A percentile compares a stretch with the other conserved stretches of the same genome.
These are phyloP conservation scores for Nectriaceae sp. DNA, from an alignment of 2,329 filamentous ascomycete species.

Conservation along the genomic window DNA sequence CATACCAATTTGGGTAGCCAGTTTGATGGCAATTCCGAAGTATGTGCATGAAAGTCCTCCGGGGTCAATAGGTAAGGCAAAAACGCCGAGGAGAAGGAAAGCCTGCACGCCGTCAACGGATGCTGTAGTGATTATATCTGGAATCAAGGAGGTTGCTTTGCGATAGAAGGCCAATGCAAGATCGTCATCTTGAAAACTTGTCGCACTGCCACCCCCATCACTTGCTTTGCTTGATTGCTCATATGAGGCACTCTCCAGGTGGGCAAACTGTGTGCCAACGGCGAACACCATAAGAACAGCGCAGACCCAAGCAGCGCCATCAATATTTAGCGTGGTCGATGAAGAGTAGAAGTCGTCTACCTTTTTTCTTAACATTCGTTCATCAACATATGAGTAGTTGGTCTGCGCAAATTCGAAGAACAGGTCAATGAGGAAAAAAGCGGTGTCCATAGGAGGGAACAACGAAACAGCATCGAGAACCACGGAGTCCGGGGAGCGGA, in stretches of 20 bases:
- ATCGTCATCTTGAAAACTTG: conserved; percentile 22
- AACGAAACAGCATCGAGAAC: conserved; percentile 17
- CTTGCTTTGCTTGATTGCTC: conserved; percentile 3
- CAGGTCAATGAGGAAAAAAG: conserved; percentile 16
- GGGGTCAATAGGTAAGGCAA: conserved; percentile 20
- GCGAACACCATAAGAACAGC: conserved; percentile 24
- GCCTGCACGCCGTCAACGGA: conserved; percentile 22
- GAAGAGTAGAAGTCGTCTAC: conserved; percentile 19
- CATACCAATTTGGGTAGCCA: conserved; percentile 20
- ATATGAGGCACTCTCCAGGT: conserved; percentile 9
- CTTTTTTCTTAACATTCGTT: conserved; percentile 14
- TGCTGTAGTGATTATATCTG: conserved; percentile 16
- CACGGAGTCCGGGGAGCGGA: conserved; percentile 8
- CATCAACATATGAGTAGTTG: conserved; percentile 26
- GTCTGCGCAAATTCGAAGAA: conserved; percentile 26
- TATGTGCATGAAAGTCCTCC: conserved; percentile 23
- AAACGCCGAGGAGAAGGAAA: conserved; percentile 21
- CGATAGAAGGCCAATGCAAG: conserved; percentile 17
- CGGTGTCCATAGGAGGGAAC: conserved; percentile 16
- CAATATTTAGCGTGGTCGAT: background rate
- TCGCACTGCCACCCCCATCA: too few relatives aligned
- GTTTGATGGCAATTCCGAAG: conserved; percentile 22
- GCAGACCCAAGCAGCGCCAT: conserved; percentile 21
- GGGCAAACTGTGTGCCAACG: conserved; percentile 22
- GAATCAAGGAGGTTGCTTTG: conserved; percentile 12